These are phyloP conservation scores for Heimioporus punctisporus DNA, from an alignment of 1,284 basidiomycete species.

Conservation along the genomic window DNA sequence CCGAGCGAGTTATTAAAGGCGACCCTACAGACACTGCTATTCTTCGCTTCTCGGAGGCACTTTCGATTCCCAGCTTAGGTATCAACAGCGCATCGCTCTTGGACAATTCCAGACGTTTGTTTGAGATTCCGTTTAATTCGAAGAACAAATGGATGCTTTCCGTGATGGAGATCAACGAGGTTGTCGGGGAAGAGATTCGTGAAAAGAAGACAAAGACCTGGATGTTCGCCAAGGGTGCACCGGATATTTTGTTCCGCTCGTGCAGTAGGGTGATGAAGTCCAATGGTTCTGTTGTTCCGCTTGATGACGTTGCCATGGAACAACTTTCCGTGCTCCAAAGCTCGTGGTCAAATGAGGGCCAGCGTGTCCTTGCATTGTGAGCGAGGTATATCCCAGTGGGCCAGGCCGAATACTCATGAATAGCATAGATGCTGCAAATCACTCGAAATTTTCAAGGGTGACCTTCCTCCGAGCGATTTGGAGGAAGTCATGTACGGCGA, in stretches of 20 bases:
- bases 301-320: slow-evolving; percentile 31
- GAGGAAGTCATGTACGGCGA: slow-evolving; percentile 40
- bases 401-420: not conserved
- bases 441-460: slow-evolving; percentile 29
- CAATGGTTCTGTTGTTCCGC: slow-evolving; percentile 37
- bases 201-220: slow-evolving; percentile 26
- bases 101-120: slow-evolving; percentile 32
- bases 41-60: slow-evolving; percentile 57
- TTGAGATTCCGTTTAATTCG: slow-evolving; percentile 62
- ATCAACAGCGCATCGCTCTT: slow-evolving; percentile 29
- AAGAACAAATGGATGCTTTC: slow-evolving; percentile 72
- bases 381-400: not conserved
- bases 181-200: slow-evolving; percentile 7
- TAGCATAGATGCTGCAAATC: slow-evolving; percentile 29
- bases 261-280: slow-evolving; percentile 43
- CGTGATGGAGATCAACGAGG: slow-evolving; percentile 25
- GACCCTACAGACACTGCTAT: slow-evolving; percentile 69
- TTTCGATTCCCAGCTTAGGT: slow-evolving; percentile 29
- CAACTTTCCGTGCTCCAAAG: slow-evolving; percentile 44
- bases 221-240: slow-evolving; percentile 59
- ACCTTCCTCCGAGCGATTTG: slow-evolving; percentile 36
- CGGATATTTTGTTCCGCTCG: slow-evolving; percentile 56
- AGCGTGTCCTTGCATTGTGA: slow-evolving; percentile 59
- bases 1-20: slow-evolving; percentile 53
- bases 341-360: slow-evolving; percentile 56